Base-by-base conservation (phyloP, 164 flowering plant genomes). In the Vitis amurensis region DNA sequence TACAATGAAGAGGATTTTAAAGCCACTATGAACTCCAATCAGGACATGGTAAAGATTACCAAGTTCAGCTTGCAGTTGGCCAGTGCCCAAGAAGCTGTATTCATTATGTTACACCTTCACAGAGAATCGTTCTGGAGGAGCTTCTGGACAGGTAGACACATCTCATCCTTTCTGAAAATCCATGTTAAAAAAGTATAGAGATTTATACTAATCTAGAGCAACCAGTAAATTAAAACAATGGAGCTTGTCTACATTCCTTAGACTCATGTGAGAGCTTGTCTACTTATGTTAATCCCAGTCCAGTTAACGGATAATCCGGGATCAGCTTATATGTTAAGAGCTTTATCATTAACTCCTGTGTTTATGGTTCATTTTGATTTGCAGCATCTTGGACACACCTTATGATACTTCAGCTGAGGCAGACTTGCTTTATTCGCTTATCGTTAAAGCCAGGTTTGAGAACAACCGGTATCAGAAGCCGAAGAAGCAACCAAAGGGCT, bases 21-120 rank as follows among this genome's bases (percentile, higher is more conserved):
- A 55, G 7, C 55, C 12, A 58, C 47, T 47, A 10, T 23, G 31
- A 31, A 37, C 44, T 72, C 37, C 74, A 3, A 67, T 58, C 73
- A 94, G 99, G 92, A 27, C 81, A 79, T 76, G 86, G 80, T 29
- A 91, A 85, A 55, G 97, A 91, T 76, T 86, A 86, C 76, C 82
- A 78, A 74, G 91, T 95, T 63, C 97, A 88, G 74, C 78, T 75
- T 68, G 98, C 98, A 2, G 97, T 88, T 55, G 90, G 94, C 27
- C 97, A 90, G 77, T 95, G 99, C 84, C 97, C 99, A 1, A 83
- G 91, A 84, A 92, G 75, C 56, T 94, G 99, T 51, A 92, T 94
- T 66, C 88, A 92, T 75, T 95, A 86, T 73, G 99, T 95, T 44
- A 92, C 99, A 19, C 98, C 98, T 65, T 89, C 87, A 8, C 97